Evolutionary conservation across 208 protist genomes (phyloP).

Genomic region (Herpetomonas samuelpessoai): DNA sequence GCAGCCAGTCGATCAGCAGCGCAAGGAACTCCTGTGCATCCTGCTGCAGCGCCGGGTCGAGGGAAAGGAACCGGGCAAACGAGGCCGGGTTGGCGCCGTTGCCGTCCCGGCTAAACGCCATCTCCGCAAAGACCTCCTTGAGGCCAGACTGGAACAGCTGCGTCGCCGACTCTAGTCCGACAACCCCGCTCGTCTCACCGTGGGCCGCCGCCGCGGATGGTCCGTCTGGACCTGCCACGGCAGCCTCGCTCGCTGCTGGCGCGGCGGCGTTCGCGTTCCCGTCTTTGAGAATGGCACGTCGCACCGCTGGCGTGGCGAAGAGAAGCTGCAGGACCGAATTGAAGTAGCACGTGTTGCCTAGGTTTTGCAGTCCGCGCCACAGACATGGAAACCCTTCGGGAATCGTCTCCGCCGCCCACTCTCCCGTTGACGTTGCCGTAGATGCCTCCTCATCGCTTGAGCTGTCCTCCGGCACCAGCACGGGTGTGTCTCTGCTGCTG

Average conservation of each 20-base stretch:
- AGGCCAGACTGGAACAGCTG: conserved; percentile 39
- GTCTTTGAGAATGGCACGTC: conserved; percentile 45
- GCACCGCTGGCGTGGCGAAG: conserved; percentile 55
- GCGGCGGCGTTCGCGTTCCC: conserved; percentile 1
- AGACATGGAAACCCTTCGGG: conserved; percentile 23
- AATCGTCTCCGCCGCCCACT: conserved; percentile 1
- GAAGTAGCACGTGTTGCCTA: conserved; percentile 91
- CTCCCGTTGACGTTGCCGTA: neutral
- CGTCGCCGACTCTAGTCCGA: conserved; percentile 6
- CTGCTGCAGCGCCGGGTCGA: conserved; percentile 69
- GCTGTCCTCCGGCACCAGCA: too few species aligned
- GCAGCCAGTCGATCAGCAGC: conserved; percentile 72
- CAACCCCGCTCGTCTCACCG: neutral
- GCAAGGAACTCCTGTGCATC: conserved; percentile 84
- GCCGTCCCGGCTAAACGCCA: conserved; percentile 60
- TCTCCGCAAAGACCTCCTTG: conserved; percentile 66
- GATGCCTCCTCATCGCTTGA: neutral
- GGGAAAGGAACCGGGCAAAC: conserved; percentile 62
- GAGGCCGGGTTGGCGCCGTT: conserved; percentile 43
- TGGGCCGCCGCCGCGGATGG: neutral
- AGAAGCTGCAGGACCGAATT: conserved; percentile 83
- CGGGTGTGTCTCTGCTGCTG: too few species aligned
- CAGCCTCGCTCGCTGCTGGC: neutral
- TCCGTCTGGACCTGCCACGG: conserved; percentile 6
- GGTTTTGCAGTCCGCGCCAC: conserved; percentile 74